phyloP scores from a whole-genome alignment of 2,329 filamentous ascomycete species.

The Aplosporella prunicola region DNA sequence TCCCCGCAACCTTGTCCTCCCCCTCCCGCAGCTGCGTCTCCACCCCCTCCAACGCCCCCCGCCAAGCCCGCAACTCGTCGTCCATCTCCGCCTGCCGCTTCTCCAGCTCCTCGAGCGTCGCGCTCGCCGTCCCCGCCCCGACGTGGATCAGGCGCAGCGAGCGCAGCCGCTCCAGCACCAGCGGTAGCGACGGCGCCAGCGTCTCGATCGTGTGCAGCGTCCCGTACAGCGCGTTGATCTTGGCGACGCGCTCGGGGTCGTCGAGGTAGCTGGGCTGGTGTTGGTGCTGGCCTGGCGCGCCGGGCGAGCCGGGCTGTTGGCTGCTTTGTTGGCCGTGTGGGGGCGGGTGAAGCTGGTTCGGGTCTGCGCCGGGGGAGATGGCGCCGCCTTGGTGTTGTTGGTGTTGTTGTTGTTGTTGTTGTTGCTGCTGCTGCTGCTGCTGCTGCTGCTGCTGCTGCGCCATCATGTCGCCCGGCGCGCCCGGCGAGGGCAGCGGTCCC shows the following conservation, averaged over 20 bases:
- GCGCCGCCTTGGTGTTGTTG: too few relatives aligned
- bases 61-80: slow-evolving; percentile 77
- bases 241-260: slow-evolving; percentile 64
- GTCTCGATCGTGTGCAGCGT: slow-evolving; percentile 82
- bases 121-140: slow-evolving; percentile 71
- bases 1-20: slow-evolving; percentile 61
- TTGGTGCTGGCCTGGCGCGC: slow-evolving; percentile 5
- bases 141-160: slow-evolving; percentile 78
- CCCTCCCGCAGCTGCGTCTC: slow-evolving; percentile 65
- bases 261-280: too few relatives aligned
- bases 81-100: slow-evolving; percentile 72
- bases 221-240: slow-evolving; percentile 86
- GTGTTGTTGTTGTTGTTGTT: too few relatives aligned
- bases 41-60: slow-evolving; percentile 67
- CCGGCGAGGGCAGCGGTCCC: too few relatives aligned
- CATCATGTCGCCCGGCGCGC: too few relatives aligned
- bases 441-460: too few relatives aligned
- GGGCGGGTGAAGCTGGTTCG: too few relatives aligned
- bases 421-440: too few relatives aligned
- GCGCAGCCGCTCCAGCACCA: slow-evolving; percentile 73
- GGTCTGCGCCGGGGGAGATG: too few relatives aligned
- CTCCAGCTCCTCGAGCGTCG: slow-evolving; percentile 69
- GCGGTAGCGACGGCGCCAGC: slow-evolving; percentile 73
- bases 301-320: slow-evolving; percentile 2
- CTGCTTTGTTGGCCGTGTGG: too few relatives aligned